Evolutionary conservation across 108 stramenopile species (phyloP), one percentile per base, ranked within the genome.

Genomic region (Epithemia pelagica): DNA sequence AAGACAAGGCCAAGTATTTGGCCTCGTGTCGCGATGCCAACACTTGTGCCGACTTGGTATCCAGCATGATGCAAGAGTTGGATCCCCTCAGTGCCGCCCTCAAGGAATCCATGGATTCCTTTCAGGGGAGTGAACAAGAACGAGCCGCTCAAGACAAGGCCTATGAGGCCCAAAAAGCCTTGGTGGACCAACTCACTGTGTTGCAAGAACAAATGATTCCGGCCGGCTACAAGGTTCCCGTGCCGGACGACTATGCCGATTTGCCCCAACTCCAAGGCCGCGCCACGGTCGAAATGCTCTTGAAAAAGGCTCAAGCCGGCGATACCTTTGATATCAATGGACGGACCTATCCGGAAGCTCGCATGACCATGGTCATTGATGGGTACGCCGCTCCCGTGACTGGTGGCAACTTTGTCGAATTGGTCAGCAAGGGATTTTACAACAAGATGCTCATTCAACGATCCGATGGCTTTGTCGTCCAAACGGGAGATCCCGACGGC

Each of bases 401-500:
- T 20, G 81, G 89, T 54, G 82, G 97, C 31, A 96, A 95, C 77
- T 96, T 98, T 75, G 66, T 97, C 19, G 97, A 98, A 63, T 80
- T 98, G 61, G 91, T 98, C 21, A 73, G 92, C 54, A 97, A 94
- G 69, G 97, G 97, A 30, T 96, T 96, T 69, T 97, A 97, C 86
- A 86, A 87, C 81, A 85, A 92, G 63, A 96, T 94, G 95, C 69
- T 80, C 27, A 96, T 97, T 75, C 95, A 94, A 70, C 76, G 97
- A 68, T 83, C 88, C 22, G 97, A 98, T 74, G 97, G 97, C 0
- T 98, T 98, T 78, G 97, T 98, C 24, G 97, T 98, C 0, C 97
- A 98, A 76, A 95, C 94, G 2, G 97, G 97, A 30, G 85, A 95
- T 67, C 96, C 97, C 23, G 86, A 88, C 54, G 96, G 94, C 25